Percentiles rank a stretch among this genome's conserved stretches.
These are phyloP conservation scores for Hippophae tibetana DNA, from an alignment of 306 rosid species.

Conservation along the genomic window DNA sequence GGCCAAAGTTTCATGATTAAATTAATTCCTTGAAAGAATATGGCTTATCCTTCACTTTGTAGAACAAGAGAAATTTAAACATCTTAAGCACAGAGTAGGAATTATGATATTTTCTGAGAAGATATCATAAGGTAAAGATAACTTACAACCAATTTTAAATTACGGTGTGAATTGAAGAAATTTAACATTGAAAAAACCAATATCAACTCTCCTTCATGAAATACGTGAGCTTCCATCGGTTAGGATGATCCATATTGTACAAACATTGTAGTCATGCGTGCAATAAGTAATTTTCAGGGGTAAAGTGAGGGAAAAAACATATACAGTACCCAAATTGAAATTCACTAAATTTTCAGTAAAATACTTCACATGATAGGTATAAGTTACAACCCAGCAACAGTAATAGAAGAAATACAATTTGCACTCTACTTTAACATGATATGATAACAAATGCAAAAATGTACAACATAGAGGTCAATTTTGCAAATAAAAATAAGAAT, in stretches of 20 bases:
- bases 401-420: not conserved
- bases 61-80: not conserved
- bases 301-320: not conserved
- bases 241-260: too few species aligned
- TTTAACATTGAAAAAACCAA: too few species aligned
- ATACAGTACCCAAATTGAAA: not conserved
- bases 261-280: too few species aligned
- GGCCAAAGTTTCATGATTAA: not conserved
- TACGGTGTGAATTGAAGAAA: too few species aligned
- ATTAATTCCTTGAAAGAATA: too few species aligned
- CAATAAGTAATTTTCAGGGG: slow-evolving; percentile 6
- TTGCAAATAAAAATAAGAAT: not conserved
- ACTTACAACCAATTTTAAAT: too few species aligned
- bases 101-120: too few species aligned
- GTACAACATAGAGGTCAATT: not conserved
- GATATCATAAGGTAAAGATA: too few species aligned
- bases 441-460: not conserved
- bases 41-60: too few species aligned
- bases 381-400: not conserved
- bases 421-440: not conserved
- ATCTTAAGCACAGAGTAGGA: not conserved
- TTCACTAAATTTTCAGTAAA: not conserved
- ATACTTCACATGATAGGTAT: not conserved
- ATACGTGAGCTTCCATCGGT: too few species aligned
- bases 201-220: too few species aligned